A percentile compares a stretch with the other conserved stretches of the same genome.
Conservation (phyloP, 306 rosid species). For the Psophocarpus tetragonolobus region DNA sequence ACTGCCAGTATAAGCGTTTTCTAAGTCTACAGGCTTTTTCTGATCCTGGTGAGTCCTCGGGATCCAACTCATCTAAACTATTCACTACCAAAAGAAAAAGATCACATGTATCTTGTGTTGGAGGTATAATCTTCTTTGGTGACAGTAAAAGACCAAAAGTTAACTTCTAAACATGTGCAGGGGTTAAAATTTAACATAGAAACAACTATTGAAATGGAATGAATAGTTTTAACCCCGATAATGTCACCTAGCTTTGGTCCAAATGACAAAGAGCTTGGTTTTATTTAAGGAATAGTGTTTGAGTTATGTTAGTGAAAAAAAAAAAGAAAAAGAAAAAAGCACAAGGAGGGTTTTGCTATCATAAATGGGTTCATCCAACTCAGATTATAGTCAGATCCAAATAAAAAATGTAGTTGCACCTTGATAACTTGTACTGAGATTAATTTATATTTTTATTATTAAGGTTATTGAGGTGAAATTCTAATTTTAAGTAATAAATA, state of each 20-base stretch:
- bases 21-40: too few species aligned
- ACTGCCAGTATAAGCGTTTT: too few species aligned
- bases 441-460: background rate
- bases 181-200: background rate
- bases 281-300: background rate
- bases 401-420: background rate
- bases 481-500: background rate
- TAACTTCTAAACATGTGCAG: background rate
- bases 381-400: background rate
- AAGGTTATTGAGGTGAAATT: background rate
- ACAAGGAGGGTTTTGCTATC: background rate
- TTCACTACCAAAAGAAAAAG: too few species aligned
- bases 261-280: background rate
- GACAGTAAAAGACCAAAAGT: too few species aligned
- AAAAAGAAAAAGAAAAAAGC: background rate
- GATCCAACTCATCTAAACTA: too few species aligned
- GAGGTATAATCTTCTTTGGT: too few species aligned
- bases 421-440: background rate
- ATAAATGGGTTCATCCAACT: background rate
- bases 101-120: too few species aligned
- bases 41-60: too few species aligned
- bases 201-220: too few species aligned
- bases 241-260: background rate
- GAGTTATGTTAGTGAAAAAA: background rate
- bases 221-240: background rate